Percentiles rank a stretch among this genome's conserved stretches.
Evolutionary conservation across 2,329 filamentous ascomycete species (phyloP).

Genomic region (Colletotrichum musae): DNA sequence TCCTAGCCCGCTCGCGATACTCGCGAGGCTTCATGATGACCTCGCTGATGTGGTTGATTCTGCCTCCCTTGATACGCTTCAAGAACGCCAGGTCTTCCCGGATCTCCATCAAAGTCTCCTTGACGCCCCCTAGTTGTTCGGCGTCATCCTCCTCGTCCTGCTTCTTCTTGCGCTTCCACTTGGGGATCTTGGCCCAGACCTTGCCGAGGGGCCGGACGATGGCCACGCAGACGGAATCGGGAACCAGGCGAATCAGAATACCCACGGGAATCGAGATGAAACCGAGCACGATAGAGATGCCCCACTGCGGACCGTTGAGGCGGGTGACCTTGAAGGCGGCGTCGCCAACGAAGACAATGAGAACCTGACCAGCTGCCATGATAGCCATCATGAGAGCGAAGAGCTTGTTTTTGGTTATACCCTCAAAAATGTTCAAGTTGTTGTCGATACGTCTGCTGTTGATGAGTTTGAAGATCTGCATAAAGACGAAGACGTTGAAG

Average conservation of each 20-base stretch:
- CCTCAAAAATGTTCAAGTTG: constrained; percentile 82
- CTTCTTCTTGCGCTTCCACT: constrained; percentile 41
- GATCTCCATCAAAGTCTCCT: constrained; percentile 66
- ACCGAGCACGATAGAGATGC: constrained; percentile 76
- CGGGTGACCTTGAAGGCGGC: constrained; percentile 69
- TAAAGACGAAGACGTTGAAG: constrained; percentile 89
- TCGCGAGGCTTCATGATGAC: constrained; percentile 70
- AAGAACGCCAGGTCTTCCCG: constrained; percentile 74
- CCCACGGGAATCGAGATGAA: constrained; percentile 77
- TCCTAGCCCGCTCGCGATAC: constrained; percentile 44
- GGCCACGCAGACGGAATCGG: constrained; percentile 36
- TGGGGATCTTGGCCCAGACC: constrained; percentile 39
- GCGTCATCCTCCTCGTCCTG: constrained; percentile 50
- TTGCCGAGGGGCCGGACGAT: constrained; percentile 43
- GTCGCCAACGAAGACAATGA: constrained; percentile 81
- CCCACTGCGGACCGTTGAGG: constrained; percentile 76
- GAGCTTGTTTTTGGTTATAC: constrained; percentile 77
- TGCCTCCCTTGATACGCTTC: constrained; percentile 72
- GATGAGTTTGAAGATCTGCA: constrained; percentile 86
- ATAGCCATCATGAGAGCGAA: constrained; percentile 78
- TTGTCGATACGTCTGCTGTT: constrained; percentile 84
- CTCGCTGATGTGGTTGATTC: constrained; percentile 72
- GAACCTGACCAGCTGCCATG: constrained; percentile 79
- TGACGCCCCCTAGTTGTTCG: constrained; percentile 50
- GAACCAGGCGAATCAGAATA: constrained; percentile 71